phyloP scores from a whole-genome alignment of 345 rosid genomes.

The Salix suchowensis region DNA sequence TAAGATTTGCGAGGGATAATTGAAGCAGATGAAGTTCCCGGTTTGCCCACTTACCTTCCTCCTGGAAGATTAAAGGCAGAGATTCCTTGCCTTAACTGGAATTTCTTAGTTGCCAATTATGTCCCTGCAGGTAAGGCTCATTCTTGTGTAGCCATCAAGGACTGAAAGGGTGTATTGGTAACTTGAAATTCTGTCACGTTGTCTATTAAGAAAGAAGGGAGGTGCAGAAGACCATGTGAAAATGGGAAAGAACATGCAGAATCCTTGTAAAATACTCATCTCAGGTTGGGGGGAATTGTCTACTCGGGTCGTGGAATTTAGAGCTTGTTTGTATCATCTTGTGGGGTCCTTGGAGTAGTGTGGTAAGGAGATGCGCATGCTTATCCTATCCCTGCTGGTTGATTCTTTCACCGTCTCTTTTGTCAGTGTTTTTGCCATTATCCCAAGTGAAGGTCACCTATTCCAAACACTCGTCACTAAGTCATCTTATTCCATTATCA shows the following conservation, averaged over 20 bases:
- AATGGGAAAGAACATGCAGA: conserved; percentile 48
- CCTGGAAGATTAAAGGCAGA: conserved; percentile 4
- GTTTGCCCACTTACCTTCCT: conserved; percentile 8
- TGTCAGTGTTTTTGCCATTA: conserved; percentile 1
- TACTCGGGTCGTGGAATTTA: conserved; percentile 22
- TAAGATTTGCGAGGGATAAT: not conserved
- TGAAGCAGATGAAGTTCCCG: conserved; percentile 23
- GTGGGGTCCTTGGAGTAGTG: conserved; percentile 31
- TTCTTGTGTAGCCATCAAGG: not conserved
- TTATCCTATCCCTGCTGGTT: conserved; percentile 8
- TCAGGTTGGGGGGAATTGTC: conserved; percentile 13
- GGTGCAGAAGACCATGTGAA: conserved; percentile 58
- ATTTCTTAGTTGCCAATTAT: conserved; percentile 1
- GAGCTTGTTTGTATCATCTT: conserved; percentile 8
- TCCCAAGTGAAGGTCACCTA: conserved; percentile 9
- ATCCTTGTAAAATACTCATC: conserved; percentile 53
- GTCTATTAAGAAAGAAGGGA: not conserved
- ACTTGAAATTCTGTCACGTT: not conserved
- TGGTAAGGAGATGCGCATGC: conserved; percentile 34
- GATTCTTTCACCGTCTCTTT: conserved; percentile 10
- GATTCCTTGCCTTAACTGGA: conserved; percentile 21
- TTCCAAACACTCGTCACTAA: conserved; percentile 21
- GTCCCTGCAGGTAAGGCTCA: not conserved
- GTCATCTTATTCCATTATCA: not conserved
- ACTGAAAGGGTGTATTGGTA: conserved; percentile 1